Evolutionary conservation across 352 stramenopile species (phyloP), one percentile per base, ranked within the genome.

Genomic region (Thraustotheca clavata): DNA sequence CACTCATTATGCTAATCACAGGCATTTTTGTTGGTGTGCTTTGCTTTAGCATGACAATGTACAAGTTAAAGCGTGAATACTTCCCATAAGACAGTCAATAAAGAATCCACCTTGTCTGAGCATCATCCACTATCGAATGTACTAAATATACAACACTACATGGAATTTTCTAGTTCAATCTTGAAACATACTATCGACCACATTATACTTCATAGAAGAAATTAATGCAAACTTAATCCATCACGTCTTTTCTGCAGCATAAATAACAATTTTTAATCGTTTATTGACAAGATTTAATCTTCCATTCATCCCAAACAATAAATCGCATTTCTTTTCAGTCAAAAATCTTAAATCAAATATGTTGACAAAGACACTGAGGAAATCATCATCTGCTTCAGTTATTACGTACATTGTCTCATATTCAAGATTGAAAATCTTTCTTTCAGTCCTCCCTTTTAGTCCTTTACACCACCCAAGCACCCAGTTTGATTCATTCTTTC

Each of bases 1-100:
- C 81, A 35, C 60, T 90, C 48, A 60, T 88, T 11, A 90, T 90
- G 81, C 61, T 90, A 3, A 38, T 29, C 8, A 41, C 75, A 0
- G 81, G 81, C 16, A 39, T 77, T 32, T 78, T 77, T 67, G 70
- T 88, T 20, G 72, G 72, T 18, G 63, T 72, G 20, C 59, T 80
- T 9, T 73, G 74, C n/a, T 67, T 80, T 47, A 75, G 72, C 33
- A 67, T 80, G 52, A 80, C 74, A 55, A 69, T 80, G n/a, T 77
- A 66, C 63, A 80, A 80, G 67, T 63, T 76, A 41, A 57, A 60
- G 35, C 32, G 39, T 20, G 70, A 76, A 22, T 63, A 35, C 18
- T 63, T 52, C 7, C 43, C 43, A 11, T 52, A 52, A 52, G 16
- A 16, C 16, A 18, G 16, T 20, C 34, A 9, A 52, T 9, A 50